Base-by-base conservation (phyloP, 306 rosid species). In the Vigna radiata region DNA sequence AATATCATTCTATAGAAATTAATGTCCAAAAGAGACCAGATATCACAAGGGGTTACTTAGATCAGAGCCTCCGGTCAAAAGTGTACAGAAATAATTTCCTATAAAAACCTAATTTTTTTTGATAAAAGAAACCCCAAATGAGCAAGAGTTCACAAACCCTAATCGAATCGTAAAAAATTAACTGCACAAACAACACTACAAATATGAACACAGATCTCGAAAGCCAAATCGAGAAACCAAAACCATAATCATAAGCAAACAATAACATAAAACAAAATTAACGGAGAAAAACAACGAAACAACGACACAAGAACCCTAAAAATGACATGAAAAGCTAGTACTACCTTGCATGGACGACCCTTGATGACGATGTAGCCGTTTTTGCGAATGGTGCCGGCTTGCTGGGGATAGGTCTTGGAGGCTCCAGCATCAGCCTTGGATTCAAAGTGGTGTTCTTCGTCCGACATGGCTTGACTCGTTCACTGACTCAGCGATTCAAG, bases 291-390 rank as follows among this genome's bases (percentile, higher is more conserved):
- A 33, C 7, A 14, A 31, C 2, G 4, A 14, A 59, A 55, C 9
- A 9, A 41, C 12, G 13, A 41, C 13, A 41, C 13, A 3, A 25
- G 27, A 16, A 23, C 5, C 11, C 13, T 6, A 56, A 60, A 29
- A 60, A 2, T 9, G 19, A 14, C 6, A 56, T n/a, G 36, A 5
- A 62, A 16, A 39, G 3, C 2, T 21, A 1, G 46, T 43, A 90
- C 94, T 43, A 92, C 97, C 94, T 90, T 90, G 92, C 94, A 89
- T 43, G 96, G 96, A 70, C 94, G 89, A 83, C 18, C 78, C 74
- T 92, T 90, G 88, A 92, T 92, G 80, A 92, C 97, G 78, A 92
- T 90, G 89, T 92, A 86, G 59, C 97, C 97, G 77, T 80, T 92
- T 80, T 92, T 92, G 21, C 96, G 72, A 33, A 80, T 83, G 29